A percentile compares a stretch with the other conserved stretches of the same genome.
phyloP scores from a whole-genome alignment of 371 early-diverging fungal species.

The Dichotomocladium elegans region DNA sequence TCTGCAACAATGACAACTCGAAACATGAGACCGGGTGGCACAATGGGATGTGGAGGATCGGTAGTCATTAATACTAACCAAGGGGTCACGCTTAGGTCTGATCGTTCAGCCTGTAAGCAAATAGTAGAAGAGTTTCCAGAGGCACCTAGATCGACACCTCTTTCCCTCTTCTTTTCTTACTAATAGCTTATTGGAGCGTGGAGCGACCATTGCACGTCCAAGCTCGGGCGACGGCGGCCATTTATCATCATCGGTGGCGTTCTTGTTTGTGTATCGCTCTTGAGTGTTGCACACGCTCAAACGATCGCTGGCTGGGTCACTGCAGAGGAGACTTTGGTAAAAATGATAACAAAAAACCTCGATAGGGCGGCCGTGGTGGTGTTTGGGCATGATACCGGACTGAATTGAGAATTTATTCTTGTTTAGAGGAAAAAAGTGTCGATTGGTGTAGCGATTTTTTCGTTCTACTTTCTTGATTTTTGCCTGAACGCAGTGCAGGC shows the following conservation, averaged over 20 bases:
- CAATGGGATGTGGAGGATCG: no score
- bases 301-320: conserved; percentile 40
- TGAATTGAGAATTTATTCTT: conserved; percentile 5
- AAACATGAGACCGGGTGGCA: no score
- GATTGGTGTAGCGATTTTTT: conserved; percentile 58
- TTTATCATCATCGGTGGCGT: conserved; percentile 54
- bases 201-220: conserved; percentile 53
- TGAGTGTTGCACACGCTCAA: conserved; percentile 60
- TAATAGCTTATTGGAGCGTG: conserved; percentile 55
- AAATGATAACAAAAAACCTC: not conserved
- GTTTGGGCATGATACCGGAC: no score
- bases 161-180: not conserved
- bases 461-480: conserved; percentile 76
- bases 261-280: conserved; percentile 53
- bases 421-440: conserved; percentile 31
- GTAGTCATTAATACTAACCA: no score
- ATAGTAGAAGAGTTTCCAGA: not conserved
- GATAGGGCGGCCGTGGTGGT: no score
- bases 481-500: conserved; percentile 71
- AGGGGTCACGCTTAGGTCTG: conserved; percentile 27
- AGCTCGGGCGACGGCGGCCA: conserved; percentile 53
- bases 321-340: conserved; percentile 2
- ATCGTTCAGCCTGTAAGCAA: conserved; percentile 23
- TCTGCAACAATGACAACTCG: conserved; percentile 1
- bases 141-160: not conserved